phyloP scores from a whole-genome alignment of 2,329 filamentous ascomycete genomes.

The Fonsecaea pugnacius region DNA sequence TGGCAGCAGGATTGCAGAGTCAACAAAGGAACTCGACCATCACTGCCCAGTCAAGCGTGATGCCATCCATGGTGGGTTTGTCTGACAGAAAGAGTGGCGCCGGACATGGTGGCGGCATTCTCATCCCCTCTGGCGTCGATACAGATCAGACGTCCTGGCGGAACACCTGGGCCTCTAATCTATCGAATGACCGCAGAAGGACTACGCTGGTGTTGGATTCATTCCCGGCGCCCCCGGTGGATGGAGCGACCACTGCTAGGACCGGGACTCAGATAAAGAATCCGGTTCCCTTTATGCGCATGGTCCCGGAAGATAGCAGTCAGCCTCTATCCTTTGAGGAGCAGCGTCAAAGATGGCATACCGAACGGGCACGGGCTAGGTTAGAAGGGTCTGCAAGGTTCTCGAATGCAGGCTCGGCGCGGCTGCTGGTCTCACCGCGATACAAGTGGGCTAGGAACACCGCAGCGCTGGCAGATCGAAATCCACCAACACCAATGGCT shows the following conservation, averaged over 20 bases:
- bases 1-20: neutral
- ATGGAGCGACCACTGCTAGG: constrained; percentile 9
- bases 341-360: constrained; percentile 31
- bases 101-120: constrained; percentile 48
- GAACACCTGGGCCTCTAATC: constrained; percentile 43
- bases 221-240: constrained; percentile 29
- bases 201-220: constrained; percentile 43
- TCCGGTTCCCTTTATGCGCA: constrained; percentile 8
- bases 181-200: constrained; percentile 44
- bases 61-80: constrained; percentile 37
- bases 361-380: constrained; percentile 31
- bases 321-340: constrained; percentile 25
- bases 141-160: constrained; percentile 46
- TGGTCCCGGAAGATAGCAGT: constrained; percentile 13
- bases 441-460: neutral
- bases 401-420: constrained; percentile 29
- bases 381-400: constrained; percentile 32
- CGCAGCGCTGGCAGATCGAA: neutral
- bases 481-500: constrained; percentile 4
- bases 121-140: constrained; percentile 45
- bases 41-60: constrained; percentile 26
- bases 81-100: constrained; percentile 48
- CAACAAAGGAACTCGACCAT: constrained; percentile 30
- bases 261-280: constrained; percentile 6
- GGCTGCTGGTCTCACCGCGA: constrained; percentile 7